A percentile compares a stretch with the other conserved stretches of the same genome.
phyloP scores from a whole-genome alignment of 1,284 basidiomycete species.

The Ceratorhiza oryzae-sativae region DNA sequence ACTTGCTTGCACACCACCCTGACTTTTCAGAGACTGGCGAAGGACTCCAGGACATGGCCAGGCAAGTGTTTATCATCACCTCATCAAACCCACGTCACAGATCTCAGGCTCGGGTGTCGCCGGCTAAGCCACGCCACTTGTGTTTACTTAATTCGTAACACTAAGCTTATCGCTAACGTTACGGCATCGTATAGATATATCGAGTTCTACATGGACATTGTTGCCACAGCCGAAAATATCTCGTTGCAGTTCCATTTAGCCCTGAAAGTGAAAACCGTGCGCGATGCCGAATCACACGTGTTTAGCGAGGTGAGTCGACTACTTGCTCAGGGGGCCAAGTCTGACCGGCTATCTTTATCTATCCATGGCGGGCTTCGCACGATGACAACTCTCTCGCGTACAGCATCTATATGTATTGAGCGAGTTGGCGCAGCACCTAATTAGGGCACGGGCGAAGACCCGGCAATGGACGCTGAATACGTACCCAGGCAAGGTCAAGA shows the following conservation, averaged over 20 bases:
- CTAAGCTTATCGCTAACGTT: background rate
- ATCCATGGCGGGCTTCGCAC: background rate
- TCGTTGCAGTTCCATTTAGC: conserved; percentile 85
- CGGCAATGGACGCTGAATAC: conserved; percentile 80
- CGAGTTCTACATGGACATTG: conserved; percentile 82
- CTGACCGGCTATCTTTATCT: background rate
- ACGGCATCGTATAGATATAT: conserved; percentile 69
- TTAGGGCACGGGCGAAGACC: conserved; percentile 70
- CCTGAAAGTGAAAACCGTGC: conserved; percentile 83
- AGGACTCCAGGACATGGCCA: conserved; percentile 73
- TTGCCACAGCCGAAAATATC: conserved; percentile 80
- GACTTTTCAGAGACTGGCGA: conserved; percentile 72
- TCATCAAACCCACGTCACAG: background rate
- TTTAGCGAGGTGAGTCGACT: conserved; percentile 66
- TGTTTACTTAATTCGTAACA: conserved; percentile 17
- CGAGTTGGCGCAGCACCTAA: conserved; percentile 88
- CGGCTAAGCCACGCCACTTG: conserved; percentile 35
- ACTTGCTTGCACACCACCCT: conserved; percentile 92
- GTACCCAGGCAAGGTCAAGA: conserved; percentile 79
- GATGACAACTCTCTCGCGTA: background rate
- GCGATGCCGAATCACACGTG: conserved; percentile 71
- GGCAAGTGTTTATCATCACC: conserved; percentile 55
- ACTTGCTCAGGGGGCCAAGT: background rate
- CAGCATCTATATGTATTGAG: conserved; percentile 90
- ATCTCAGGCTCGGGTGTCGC: background rate